phyloP scores from a whole-genome alignment of 768 basidiomycete genomes.

The Mycena olivaceomarginata region DNA sequence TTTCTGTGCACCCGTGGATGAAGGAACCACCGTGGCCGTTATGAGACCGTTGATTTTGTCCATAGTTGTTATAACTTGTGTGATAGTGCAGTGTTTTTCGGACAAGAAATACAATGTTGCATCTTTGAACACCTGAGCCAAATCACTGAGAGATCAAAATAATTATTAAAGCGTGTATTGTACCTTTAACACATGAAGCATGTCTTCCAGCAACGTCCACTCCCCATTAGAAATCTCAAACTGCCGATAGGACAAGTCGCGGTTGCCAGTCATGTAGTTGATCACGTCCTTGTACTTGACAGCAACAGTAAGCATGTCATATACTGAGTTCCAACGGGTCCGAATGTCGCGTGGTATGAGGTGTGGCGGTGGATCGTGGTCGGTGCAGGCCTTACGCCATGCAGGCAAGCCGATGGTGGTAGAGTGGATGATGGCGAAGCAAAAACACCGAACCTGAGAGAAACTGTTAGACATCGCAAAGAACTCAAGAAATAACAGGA shows the following conservation, averaged over 20 bases:
- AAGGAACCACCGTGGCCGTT: constrained; percentile 11
- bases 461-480: too few relatives aligned
- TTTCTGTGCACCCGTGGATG: background rate
- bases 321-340: constrained; percentile 60
- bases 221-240: too few relatives aligned
- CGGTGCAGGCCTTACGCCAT: constrained; percentile 48
- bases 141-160: too few relatives aligned
- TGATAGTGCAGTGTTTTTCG: constrained; percentile 43
- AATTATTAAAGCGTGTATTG: too few relatives aligned
- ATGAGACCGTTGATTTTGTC: constrained; percentile 53
- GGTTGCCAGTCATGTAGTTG: too few relatives aligned
- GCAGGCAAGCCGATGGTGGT: constrained; percentile 53
- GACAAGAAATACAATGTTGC: too few relatives aligned
- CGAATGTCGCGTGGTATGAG: constrained; percentile 58
- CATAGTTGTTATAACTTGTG: constrained; percentile 57
- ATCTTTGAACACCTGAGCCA: constrained; percentile 50
- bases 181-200: constrained; percentile 50
- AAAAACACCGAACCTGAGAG: constrained; percentile 44
- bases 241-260: too few relatives aligned
- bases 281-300: constrained; percentile 50
- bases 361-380: constrained; percentile 15
- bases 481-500: background rate
- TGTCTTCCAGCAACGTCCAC: constrained; percentile 47
- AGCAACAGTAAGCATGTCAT: constrained; percentile 55
- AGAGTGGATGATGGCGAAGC: constrained; percentile 53